Evolutionary conservation across 75 land plant species (phyloP).

Genomic region (Chamaecyparis obtusa): DNA sequence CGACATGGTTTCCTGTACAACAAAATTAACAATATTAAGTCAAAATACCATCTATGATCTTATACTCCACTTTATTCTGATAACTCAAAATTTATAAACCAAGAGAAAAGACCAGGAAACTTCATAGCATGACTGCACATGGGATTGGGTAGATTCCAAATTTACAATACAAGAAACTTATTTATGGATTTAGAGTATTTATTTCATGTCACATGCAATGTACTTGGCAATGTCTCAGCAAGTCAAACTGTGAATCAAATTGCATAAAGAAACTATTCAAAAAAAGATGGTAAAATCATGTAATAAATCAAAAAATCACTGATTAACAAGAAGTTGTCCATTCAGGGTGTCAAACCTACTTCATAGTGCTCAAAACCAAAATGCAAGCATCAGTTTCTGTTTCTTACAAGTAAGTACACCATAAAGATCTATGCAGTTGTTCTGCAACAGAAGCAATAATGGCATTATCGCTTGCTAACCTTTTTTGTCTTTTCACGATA

Average conservation of each 20-base stretch:
- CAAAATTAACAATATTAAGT: background rate
- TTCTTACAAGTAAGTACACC: background rate
- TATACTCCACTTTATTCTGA: background rate
- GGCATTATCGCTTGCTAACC: background rate
- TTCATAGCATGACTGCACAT: background rate
- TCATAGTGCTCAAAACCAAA: background rate
- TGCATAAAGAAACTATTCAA: background rate
- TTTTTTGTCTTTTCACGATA: background rate
- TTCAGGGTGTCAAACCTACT: background rate
- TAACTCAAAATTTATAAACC: background rate
- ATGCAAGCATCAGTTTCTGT: background rate
- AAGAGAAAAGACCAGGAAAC: background rate
- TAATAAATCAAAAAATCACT: background rate
- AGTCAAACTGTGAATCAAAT: background rate
- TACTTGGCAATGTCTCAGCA: background rate
- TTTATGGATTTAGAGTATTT: background rate
- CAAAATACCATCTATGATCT: background rate
- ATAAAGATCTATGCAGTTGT: background rate
- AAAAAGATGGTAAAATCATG: background rate
- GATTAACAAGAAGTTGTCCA: background rate
- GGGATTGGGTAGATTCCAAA: background rate
- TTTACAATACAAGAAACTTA: background rate
- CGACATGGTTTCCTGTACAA: constrained; percentile 95
- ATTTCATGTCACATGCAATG: background rate
- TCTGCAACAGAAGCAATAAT: background rate